phyloP scores from a whole-genome alignment of 306 rosid species.

The Sicyos baderoa region DNA sequence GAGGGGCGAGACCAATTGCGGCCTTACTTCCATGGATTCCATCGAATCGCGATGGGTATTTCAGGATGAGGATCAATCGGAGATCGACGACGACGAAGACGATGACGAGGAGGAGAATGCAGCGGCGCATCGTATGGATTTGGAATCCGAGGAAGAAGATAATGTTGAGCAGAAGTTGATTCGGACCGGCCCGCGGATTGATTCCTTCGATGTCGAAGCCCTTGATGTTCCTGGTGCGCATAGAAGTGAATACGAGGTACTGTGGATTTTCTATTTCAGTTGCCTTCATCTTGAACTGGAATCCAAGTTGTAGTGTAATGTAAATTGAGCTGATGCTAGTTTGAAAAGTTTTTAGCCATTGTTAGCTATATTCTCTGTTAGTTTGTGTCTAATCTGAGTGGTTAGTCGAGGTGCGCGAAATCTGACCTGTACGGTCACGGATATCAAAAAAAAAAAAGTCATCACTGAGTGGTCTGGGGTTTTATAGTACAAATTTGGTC shows the following conservation, averaged over 20 bases:
- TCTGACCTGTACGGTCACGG: too few species aligned
- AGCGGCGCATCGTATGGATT: slow-evolving; percentile 10
- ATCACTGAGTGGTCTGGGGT: too few species aligned
- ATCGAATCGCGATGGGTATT: slow-evolving; percentile 55
- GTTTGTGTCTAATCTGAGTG: too few species aligned
- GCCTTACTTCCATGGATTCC: slow-evolving; percentile 38
- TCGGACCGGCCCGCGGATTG: slow-evolving; percentile 88
- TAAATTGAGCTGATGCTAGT: background rate
- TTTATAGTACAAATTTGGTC: background rate
- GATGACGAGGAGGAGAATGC: slow-evolving; percentile 23
- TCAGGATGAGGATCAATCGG: slow-evolving; percentile 49
- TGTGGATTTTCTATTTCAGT: background rate
- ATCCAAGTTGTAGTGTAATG: background rate
- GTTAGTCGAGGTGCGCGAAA: too few species aligned
- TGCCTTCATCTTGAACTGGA: background rate
- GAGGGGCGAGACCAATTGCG: slow-evolving; percentile 31
- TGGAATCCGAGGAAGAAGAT: slow-evolving; percentile 71
- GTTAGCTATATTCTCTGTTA: background rate
- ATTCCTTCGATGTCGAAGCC: slow-evolving; percentile 96
- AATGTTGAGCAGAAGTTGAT: slow-evolving; percentile 69
- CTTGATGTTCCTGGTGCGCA: slow-evolving; percentile 85
- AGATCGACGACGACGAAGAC: slow-evolving; percentile 41
- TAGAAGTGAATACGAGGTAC: slow-evolving; percentile 67
- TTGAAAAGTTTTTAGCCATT: too few species aligned
- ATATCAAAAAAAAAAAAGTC: too few species aligned